Conservation (phyloP, 495 filamentous ascomycete genomes). For the Articulospora tetracladia region DNA sequence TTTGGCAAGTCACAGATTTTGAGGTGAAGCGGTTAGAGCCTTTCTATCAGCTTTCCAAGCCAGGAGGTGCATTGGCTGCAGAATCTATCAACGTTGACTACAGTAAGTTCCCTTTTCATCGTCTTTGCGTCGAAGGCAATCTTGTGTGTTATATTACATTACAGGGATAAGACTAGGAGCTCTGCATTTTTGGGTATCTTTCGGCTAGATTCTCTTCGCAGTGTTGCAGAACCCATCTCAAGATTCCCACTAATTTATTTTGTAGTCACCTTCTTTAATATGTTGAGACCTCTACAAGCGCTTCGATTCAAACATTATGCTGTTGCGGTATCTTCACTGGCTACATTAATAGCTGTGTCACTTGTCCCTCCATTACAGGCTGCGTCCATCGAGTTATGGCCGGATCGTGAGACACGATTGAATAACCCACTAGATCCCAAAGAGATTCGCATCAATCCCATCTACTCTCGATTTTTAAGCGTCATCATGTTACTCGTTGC, state of each 20-base stretch:
- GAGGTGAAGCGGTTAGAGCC: conserved; percentile 72
- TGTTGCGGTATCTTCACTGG: conserved; percentile 57
- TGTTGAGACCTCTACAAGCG: conserved; percentile 59
- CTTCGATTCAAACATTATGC: conserved; percentile 58
- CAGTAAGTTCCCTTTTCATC: conserved; percentile 37
- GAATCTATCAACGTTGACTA: conserved; percentile 73
- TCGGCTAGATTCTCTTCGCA: too few relatives aligned
- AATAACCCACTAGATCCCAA: conserved; percentile 31
- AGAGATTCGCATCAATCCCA: conserved; percentile 45
- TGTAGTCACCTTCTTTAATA: conserved; percentile 38
- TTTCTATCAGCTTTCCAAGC: conserved; percentile 68
- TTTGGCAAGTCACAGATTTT: conserved; percentile 73
- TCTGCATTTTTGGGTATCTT: too few relatives aligned
- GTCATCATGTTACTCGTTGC: conserved; percentile 46
- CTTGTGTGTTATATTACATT: too few relatives aligned
- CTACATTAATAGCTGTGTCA: conserved; percentile 58
- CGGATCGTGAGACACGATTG: conserved; percentile 34
- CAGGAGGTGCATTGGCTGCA: conserved; percentile 57
- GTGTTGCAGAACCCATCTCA: too few relatives aligned
- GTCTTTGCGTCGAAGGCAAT: too few relatives aligned
- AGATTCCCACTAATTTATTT: not conserved
- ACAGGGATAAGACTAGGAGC: too few relatives aligned
- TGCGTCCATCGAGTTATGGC: conserved; percentile 49
- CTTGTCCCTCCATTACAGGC: conserved; percentile 45
- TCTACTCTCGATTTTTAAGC: conserved; percentile 60